These are phyloP conservation scores for Aspergillus cristatus DNA, from an alignment of 495 filamentous ascomycete genomes.

Conservation along the genomic window DNA sequence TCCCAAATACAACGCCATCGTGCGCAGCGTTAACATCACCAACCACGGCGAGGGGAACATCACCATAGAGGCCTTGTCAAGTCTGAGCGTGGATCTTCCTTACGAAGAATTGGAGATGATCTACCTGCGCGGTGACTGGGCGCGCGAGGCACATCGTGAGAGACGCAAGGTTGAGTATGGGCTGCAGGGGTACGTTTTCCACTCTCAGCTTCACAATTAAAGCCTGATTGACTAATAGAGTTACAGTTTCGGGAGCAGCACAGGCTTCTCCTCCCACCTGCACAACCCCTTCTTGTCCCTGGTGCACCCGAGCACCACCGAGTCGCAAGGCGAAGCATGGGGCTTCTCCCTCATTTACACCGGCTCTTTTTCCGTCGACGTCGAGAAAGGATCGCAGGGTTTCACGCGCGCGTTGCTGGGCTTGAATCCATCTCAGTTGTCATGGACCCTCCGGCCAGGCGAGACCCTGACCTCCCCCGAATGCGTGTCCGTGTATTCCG, in stretches of 20 bases:
- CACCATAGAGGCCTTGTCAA: constrained; percentile 39
- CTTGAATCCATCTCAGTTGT: constrained; percentile 42
- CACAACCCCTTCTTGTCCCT: constrained; percentile 48
- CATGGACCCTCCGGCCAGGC: constrained; percentile 34
- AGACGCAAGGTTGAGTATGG: constrained; percentile 28
- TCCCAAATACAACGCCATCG: constrained; percentile 40
- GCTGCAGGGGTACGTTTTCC: constrained; percentile 17
- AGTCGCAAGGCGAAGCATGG: constrained; percentile 42
- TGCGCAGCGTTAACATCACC: constrained; percentile 42
- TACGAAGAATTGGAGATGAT: constrained; percentile 47
- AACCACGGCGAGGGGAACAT: constrained; percentile 39
- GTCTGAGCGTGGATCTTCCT: constrained; percentile 44
- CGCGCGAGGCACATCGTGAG: constrained; percentile 35
- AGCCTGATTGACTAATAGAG: no score
- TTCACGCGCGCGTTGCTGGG: constrained; percentile 42
- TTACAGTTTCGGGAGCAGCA: constrained; percentile 37
- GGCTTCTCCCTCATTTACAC: constrained; percentile 48
- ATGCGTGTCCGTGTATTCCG: constrained; percentile 43
- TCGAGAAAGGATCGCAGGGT: constrained; percentile 46
- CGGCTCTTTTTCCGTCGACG: constrained; percentile 40
- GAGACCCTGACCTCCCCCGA: constrained; percentile 44
- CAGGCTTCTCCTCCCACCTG: constrained; percentile 44
- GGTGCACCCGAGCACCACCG: constrained; percentile 39
- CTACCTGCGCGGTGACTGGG: constrained; percentile 44
- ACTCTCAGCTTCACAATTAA: no score